phyloP scores from a whole-genome alignment of 1,284 basidiomycete species.

The Leccinum fallax region DNA sequence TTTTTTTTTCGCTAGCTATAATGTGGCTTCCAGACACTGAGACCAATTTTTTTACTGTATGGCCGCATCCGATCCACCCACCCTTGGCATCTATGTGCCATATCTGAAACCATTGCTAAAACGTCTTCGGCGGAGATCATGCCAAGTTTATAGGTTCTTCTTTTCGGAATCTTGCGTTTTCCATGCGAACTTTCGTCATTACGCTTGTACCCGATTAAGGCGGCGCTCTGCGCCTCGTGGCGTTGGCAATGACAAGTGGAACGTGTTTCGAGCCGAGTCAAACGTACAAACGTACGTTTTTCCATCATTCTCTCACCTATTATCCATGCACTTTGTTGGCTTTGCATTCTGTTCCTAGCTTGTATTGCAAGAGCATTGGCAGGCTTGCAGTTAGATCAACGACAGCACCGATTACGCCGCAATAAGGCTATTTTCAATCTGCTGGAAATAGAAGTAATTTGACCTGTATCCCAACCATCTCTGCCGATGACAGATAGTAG shows the following conservation, averaged over 20 bases:
- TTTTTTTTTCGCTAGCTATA: neutral
- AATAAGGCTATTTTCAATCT: neutral
- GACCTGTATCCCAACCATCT: too few relatives aligned
- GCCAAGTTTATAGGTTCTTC: neutral
- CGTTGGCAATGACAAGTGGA: constrained; percentile 15
- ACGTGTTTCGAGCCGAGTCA: constrained; percentile 17
- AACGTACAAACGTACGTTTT: neutral
- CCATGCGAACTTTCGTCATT: constrained; percentile 2
- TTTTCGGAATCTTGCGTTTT: neutral
- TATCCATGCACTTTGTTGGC: neutral
- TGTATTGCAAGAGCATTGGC: too few relatives aligned
- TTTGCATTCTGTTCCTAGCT: neutral
- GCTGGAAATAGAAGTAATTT: neutral
- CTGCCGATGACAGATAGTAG: too few relatives aligned
- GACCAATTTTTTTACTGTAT: neutral
- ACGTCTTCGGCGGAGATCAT: neutral
- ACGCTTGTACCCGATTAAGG: neutral
- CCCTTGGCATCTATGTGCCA: constrained; percentile 14
- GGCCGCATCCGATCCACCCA: neutral
- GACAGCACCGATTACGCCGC: neutral
- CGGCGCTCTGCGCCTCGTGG: constrained; percentile 24
- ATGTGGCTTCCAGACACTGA: too few relatives aligned
- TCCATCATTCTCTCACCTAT: neutral
- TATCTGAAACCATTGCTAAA: neutral
- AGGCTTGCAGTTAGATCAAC: too few relatives aligned